phyloP scores from a whole-genome alignment of 2,329 filamentous ascomycete species.

The Fusarium armeniacum region DNA sequence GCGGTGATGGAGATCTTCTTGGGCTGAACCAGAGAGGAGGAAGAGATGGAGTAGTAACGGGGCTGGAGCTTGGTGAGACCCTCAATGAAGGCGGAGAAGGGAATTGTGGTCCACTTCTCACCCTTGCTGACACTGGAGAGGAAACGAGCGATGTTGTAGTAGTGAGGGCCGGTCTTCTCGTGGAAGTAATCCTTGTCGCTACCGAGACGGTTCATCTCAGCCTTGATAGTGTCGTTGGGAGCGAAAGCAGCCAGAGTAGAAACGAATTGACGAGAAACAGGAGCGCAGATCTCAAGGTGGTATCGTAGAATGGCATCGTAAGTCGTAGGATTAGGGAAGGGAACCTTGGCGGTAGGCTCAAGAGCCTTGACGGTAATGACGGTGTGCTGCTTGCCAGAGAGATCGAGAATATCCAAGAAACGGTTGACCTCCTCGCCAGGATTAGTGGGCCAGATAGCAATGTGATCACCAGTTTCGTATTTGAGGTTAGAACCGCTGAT shows the following conservation, averaged over 20 bases:
- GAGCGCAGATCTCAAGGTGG: conserved; percentile 95
- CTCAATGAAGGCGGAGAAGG: conserved; percentile 96
- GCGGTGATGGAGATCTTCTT: conserved; percentile 96
- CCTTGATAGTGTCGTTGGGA: conserved; percentile 85
- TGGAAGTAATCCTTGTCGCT: conserved; percentile 97
- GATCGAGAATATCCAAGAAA: conserved; percentile 83
- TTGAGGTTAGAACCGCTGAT: conserved; percentile 88
- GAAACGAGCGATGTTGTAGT: conserved; percentile 90
- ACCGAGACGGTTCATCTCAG: conserved; percentile 89
- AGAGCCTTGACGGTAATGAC: conserved; percentile 92
- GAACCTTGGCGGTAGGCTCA: conserved; percentile 95
- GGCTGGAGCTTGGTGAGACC: conserved; percentile 95
- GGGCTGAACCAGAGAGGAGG: conserved; percentile 92
- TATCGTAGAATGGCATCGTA: conserved; percentile 95
- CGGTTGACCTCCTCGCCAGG: conserved; percentile 91
- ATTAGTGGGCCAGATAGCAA: conserved; percentile 98
- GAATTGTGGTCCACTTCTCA: conserved; percentile 84
- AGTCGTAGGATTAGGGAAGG: conserved; percentile 96
- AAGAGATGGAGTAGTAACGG: conserved; percentile 99
- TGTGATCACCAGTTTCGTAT: conserved; percentile 97
- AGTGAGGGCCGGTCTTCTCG: conserved; percentile 82
- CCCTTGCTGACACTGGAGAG: conserved; percentile 80
- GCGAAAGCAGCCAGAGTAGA: conserved; percentile 89
- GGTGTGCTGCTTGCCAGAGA: conserved; percentile 80
- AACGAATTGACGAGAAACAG: conserved; percentile 95